A percentile compares a stretch with the other conserved stretches of the same genome.
These are phyloP conservation scores for Blastomyces parvus DNA, from an alignment of 2,329 filamentous ascomycete species.

Conservation along the genomic window DNA sequence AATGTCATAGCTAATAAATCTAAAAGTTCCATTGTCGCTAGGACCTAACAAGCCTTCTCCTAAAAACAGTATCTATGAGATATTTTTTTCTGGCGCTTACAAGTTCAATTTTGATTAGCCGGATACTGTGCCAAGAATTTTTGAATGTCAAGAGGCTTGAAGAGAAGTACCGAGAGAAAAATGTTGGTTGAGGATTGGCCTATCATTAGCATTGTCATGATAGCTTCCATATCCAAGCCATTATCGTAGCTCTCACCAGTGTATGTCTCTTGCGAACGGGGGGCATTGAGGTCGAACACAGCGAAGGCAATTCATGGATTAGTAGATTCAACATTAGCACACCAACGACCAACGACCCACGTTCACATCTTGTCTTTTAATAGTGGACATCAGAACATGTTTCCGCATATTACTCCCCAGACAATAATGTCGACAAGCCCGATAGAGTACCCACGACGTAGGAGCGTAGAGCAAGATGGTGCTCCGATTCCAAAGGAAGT, in stretches of 20 bases:
- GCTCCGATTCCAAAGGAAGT: conserved; percentile 66
- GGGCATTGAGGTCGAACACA: conserved; percentile 59
- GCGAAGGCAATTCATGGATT: conserved; percentile 67
- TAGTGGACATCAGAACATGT: conserved; percentile 70
- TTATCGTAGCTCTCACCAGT: conserved; percentile 84
- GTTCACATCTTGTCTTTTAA: conserved; percentile 68
- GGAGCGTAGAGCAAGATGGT: conserved; percentile 75
- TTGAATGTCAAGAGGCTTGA: too few species aligned
- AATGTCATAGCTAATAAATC: too few species aligned
- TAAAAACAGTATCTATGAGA: too few species aligned
- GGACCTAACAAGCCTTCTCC: too few species aligned
- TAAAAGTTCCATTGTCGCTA: too few species aligned
- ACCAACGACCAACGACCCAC: conserved; percentile 68
- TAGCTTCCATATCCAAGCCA: conserved; percentile 72
- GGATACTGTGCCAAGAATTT: too few species aligned
- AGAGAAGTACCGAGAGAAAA: too few species aligned
- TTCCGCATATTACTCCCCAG: conserved; percentile 73
- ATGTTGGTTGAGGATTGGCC: too few species aligned
- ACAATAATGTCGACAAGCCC: conserved; percentile 69
- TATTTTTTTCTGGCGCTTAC: too few species aligned
- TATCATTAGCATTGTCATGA: conserved; percentile 62
- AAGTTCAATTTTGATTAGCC: too few species aligned
- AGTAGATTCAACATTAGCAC: conserved; percentile 69
- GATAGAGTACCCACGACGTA: conserved; percentile 75
- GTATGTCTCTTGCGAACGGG: conserved; percentile 60